phyloP scores from a whole-genome alignment of 495 filamentous ascomycete genomes.

The Trichoderma erinaceum region DNA sequence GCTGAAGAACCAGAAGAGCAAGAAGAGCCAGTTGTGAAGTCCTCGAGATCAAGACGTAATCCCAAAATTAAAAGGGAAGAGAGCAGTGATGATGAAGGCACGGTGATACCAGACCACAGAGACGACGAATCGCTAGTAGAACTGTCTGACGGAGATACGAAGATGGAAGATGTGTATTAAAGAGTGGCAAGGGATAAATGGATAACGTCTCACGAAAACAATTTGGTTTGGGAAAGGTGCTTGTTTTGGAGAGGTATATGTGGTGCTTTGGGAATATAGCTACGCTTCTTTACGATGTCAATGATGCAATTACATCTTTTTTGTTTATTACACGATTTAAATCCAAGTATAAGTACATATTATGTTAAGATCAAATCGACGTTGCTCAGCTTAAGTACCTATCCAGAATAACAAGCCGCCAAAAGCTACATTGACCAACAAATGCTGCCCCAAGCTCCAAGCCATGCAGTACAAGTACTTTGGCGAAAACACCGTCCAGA shows the following conservation, averaged over 20 bases:
- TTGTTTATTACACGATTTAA: no score
- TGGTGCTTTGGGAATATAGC: no score
- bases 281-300: no score
- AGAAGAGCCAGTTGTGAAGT: constrained; percentile 23
- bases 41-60: constrained; percentile 16
- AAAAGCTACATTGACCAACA: constrained; percentile 57
- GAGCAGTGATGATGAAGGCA: constrained; percentile 19
- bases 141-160: constrained; percentile 40
- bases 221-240: no score
- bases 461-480: constrained; percentile 90
- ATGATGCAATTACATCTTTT: no score
- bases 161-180: constrained; percentile 3
- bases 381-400: constrained; percentile 21
- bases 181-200: background rate
- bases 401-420: constrained; percentile 52
- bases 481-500: constrained; percentile 98
- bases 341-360: no score
- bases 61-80: constrained; percentile 33
- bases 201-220: background rate
- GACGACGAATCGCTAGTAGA: constrained; percentile 32
- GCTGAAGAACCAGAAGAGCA: constrained; percentile 21
- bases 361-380: background rate
- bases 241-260: no score
- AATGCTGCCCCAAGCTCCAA: constrained; percentile 79
- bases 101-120: constrained; percentile 19